Evolutionary conservation across 768 basidiomycete genomes (phyloP).

Genomic region (Podaxis sp.): DNA sequence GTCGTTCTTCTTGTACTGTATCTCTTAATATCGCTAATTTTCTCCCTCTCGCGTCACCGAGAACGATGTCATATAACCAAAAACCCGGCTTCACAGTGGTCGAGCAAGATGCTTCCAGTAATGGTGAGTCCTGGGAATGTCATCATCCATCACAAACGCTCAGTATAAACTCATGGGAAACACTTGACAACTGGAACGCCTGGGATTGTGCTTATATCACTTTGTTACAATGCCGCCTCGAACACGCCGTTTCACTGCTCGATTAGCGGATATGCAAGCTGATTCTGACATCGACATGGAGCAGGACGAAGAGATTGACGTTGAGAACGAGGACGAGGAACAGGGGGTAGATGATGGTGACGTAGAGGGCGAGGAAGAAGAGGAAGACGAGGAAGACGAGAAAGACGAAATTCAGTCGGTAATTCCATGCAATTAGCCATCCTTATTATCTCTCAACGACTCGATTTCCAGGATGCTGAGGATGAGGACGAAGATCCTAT

Average conservation of each 20-base stretch:
- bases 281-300: conserved; percentile 35
- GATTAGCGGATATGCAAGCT: conserved; percentile 33
- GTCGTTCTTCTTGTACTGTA: not conserved
- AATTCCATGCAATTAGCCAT: not conserved
- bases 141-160: conserved; percentile 12
- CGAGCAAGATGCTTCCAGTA: conserved; percentile 5
- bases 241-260: conserved; percentile 33
- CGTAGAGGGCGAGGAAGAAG: conserved; percentile 33
- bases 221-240: conserved; percentile 29
- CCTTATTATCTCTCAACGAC: not conserved
- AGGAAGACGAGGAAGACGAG: conserved; percentile 27
- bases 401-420: conserved; percentile 31
- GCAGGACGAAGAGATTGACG: conserved; percentile 37
- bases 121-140: conserved; percentile 16
- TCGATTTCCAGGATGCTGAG: conserved; percentile 16
- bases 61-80: not conserved
- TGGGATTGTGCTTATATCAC: not conserved
- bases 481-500: conserved; percentile 26
- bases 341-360: conserved; percentile 29
- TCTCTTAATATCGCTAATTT: not conserved
- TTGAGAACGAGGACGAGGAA: conserved; percentile 39
- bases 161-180: conserved; percentile 15
- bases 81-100: not conserved
- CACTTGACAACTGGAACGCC: conserved; percentile 1
- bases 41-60: not conserved